Percentiles rank a stretch among this genome's conserved stretches.
Evolutionary conservation across 2,329 filamentous ascomycete genomes (phyloP).

Genomic region (Orbilia oligospora): DNA sequence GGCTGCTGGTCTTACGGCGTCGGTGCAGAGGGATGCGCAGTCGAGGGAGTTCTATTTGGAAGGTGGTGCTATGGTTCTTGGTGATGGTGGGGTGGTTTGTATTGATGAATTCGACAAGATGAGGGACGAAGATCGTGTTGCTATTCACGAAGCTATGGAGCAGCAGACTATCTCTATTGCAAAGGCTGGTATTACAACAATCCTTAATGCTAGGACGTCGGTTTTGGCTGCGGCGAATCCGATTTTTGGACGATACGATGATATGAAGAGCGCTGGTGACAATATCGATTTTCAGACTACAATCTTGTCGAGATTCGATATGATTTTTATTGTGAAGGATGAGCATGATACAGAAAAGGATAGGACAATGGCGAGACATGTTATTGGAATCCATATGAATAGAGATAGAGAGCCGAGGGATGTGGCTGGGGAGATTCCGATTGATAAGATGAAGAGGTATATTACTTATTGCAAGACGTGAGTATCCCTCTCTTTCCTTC

Average conservation of each 20-base stretch:
- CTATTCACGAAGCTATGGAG: constrained; percentile 99
- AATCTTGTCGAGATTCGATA: constrained; percentile 97
- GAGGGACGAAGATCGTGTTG: constrained; percentile 96
- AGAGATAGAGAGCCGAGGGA: constrained; percentile 73
- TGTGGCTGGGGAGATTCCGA: constrained; percentile 86
- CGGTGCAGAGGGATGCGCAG: constrained; percentile 90
- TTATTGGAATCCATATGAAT: constrained; percentile 97
- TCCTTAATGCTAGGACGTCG: constrained; percentile 94
- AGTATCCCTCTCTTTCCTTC: constrained; percentile 66
- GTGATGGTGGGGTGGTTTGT: constrained; percentile 95
- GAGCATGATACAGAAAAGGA: constrained; percentile 92
- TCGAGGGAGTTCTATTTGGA: constrained; percentile 98
- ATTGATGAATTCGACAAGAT: constrained; percentile 99
- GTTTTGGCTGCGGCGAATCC: constrained; percentile 96
- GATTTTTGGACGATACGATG: constrained; percentile 97
- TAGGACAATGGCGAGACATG: constrained; percentile 93
- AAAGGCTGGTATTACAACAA: constrained; percentile 98
- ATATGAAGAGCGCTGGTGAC: constrained; percentile 96
- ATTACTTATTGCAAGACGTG: constrained; percentile 97
- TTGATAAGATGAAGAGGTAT: constrained; percentile 98
- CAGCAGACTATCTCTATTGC: constrained; percentile 99
- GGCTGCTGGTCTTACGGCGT: constrained; percentile 95
- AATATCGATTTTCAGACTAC: constrained; percentile 99
- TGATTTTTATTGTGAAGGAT: constrained; percentile 99
- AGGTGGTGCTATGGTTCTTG: constrained; percentile 97